These are phyloP conservation scores for Erodium maritimum DNA, from an alignment of 345 rosid genomes.

Conservation along the genomic window DNA sequence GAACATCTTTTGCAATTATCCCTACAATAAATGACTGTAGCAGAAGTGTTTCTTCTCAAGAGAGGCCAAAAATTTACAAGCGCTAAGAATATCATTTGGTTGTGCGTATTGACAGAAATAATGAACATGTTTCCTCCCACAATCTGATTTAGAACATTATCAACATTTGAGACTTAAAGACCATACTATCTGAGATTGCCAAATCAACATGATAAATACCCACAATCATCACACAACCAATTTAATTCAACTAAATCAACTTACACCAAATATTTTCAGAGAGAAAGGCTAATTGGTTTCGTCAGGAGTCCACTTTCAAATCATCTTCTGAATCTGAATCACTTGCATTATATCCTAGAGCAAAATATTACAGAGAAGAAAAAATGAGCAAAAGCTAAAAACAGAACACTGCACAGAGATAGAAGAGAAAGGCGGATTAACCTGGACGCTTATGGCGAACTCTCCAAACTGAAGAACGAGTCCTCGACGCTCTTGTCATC, in stretches of 20 bases:
- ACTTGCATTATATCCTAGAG: conserved; percentile 78
- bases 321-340: conserved; percentile 90
- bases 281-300: conserved; percentile 1
- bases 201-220: not conserved
- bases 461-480: conserved; percentile 71
- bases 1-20: too few relatives aligned
- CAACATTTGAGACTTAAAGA: not conserved
- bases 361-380: too few relatives aligned
- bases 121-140: too few relatives aligned
- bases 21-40: too few relatives aligned
- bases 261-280: conserved; percentile 2
- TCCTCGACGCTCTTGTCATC: conserved; percentile 79
- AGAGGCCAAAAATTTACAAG: too few relatives aligned
- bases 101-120: too few relatives aligned
- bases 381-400: not conserved
- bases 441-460: conserved; percentile 89
- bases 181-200: not conserved
- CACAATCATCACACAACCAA: not conserved
- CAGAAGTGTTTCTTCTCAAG: too few relatives aligned
- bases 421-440: too few relatives aligned
- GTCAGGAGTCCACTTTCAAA: conserved; percentile 33
- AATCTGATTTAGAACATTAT: not conserved
- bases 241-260: conserved; percentile 20
- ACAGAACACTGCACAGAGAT: not conserved
- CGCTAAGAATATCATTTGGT: too few relatives aligned